phyloP scores from a whole-genome alignment of 305 asterid genomes.

The Fraxinus albicans region DNA sequence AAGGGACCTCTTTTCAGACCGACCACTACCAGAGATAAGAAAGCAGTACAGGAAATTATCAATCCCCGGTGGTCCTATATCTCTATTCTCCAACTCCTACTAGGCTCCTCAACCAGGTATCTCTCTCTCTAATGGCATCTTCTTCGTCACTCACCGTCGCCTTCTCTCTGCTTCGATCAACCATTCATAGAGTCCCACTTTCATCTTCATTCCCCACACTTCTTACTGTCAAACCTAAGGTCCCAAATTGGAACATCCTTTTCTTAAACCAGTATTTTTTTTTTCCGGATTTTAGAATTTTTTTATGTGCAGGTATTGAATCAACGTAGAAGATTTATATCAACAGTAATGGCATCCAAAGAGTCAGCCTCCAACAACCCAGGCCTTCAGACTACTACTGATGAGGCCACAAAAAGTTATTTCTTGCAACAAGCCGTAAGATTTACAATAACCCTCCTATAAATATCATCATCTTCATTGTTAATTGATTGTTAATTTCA shows the following conservation, averaged over 20 bases:
- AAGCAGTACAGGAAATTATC: not conserved
- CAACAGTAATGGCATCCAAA: constrained; percentile 59
- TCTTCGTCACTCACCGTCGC: constrained; percentile 40
- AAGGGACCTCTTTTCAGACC: not conserved
- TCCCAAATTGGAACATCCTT: not conserved
- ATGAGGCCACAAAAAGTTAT: constrained; percentile 83
- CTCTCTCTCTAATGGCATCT: constrained; percentile 41
- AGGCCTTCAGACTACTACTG: constrained; percentile 60
- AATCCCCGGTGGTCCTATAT: constrained; percentile 26
- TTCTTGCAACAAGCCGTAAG: constrained; percentile 87
- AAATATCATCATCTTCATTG: not conserved
- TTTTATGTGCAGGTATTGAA: constrained; percentile 38
- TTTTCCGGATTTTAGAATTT: not conserved
- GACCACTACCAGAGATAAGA: not conserved
- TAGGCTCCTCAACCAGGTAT: constrained; percentile 20
- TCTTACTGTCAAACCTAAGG: constrained; percentile 45
- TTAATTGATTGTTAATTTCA: not conserved
- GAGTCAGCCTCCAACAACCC: constrained; percentile 77
- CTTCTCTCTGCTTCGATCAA: constrained; percentile 39
- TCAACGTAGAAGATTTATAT: constrained; percentile 37
- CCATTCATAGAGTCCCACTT: constrained; percentile 28
- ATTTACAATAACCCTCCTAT: not conserved
- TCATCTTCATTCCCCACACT: constrained; percentile 30
- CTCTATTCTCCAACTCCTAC: constrained; percentile 1
- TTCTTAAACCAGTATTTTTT: not conserved